phyloP scores from a whole-genome alignment of 1,284 basidiomycete genomes.

The Amylostereum areolatum region DNA sequence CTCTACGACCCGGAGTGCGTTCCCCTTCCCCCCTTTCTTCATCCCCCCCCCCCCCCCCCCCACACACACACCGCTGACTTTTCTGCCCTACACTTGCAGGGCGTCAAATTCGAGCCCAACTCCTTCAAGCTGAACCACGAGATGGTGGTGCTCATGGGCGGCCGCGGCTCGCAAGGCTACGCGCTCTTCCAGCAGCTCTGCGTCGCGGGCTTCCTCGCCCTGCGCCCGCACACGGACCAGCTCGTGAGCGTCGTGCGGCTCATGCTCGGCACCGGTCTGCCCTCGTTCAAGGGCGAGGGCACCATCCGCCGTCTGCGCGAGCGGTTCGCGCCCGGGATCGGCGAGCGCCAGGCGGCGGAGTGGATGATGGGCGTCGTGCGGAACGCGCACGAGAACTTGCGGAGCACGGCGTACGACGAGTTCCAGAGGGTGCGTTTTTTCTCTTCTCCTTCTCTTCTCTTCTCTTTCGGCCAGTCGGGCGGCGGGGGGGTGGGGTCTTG shows the following conservation, averaged over 20 bases:
- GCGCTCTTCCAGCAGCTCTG: slow-evolving; percentile 90
- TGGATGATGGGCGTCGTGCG: slow-evolving; percentile 86
- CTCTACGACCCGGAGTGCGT: slow-evolving; percentile 36
- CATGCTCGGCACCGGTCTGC: slow-evolving; percentile 93
- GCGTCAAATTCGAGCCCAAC: slow-evolving; percentile 95
- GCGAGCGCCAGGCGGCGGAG: slow-evolving; percentile 88
- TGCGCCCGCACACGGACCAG: slow-evolving; percentile 87
- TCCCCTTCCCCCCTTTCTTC: not conserved
- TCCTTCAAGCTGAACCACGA: slow-evolving; percentile 99
- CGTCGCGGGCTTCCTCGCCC: slow-evolving; percentile 94
- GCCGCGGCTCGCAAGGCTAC: slow-evolving; percentile 89
- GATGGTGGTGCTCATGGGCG: slow-evolving; percentile 98
- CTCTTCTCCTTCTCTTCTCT: not conserved
- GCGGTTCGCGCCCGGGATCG: slow-evolving; percentile 79
- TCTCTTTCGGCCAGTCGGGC: too few relatives aligned
- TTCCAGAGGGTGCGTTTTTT: slow-evolving; percentile 67
- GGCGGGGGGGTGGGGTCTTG: too few relatives aligned
- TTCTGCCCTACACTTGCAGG: slow-evolving; percentile 36
- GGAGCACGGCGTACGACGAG: slow-evolving; percentile 90
- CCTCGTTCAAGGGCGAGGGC: slow-evolving; percentile 93
- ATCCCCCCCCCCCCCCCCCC: not conserved
- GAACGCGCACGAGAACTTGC: slow-evolving; percentile 92
- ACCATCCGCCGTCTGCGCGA: slow-evolving; percentile 87
- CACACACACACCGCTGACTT: not conserved
- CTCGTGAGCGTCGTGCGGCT: slow-evolving; percentile 84